Evolutionary conservation across 2,329 filamentous ascomycete genomes (phyloP), one percentile per base, ranked within the genome.

Genomic region (Pseudocercospora musae): DNA sequence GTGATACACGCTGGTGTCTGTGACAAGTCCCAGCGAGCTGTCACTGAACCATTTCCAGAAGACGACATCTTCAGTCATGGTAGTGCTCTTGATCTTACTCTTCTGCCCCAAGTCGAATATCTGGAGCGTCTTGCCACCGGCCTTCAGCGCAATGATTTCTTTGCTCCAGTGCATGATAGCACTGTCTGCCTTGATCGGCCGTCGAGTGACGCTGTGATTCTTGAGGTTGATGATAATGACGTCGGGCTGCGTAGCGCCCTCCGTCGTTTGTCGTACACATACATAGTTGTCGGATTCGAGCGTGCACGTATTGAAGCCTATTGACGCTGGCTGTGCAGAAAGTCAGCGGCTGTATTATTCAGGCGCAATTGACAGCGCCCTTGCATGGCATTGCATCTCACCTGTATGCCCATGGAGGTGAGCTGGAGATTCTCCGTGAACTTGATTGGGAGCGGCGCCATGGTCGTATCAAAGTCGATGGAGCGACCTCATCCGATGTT

Each of bases 41-140:
- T 96, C 91, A 79, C 88, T 96, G 79, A 96, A 92, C 95, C 95
- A 99, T 81, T 96, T 96, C 96, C 95, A 99, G 84, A 96, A 99
- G 66, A 95, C 89, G 58, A 99, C 92, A 79, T 99, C 95, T 78
- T 98, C 95, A 73, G 89, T 92, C 90, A 98, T 97, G 58, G 90
- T 92, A 63, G 93, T 89, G 44, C 94, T 96, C 85, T 98, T 98
- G 73, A 99, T 85, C 84, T 97, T 98, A 78, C 89, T 87, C 83
- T 98, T 99, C 72, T 89, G 86, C 71, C 87, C 88, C 64, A 99
- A 85, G 78, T 99, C 94, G 80, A 99, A 99, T 77, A 99, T 96
- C 82, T 99, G 96, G 65, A 99, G 86, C 69, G 95, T 99, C 76
- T 92, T 87, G 67, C 89, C 90, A 78, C 97, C 92, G 54, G 95